Conservation (phyloP, 768 basidiomycete genomes). For the Nidularia pulvinata region DNA sequence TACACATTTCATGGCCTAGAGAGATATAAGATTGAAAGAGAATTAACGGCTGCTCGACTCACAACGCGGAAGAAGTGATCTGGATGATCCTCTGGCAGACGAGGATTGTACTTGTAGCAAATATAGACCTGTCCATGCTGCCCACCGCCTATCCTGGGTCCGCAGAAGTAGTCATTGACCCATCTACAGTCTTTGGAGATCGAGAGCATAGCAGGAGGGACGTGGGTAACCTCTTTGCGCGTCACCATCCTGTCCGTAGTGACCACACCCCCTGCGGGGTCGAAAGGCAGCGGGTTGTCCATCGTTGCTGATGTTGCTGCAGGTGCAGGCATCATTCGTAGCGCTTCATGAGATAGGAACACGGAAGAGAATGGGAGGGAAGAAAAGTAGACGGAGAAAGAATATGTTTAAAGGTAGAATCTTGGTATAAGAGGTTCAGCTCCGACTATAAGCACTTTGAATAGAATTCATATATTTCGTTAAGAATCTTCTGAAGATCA, state of each 20-base stretch:
- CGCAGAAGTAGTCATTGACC: conserved; percentile 87
- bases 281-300: conserved; percentile 22
- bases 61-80: conserved; percentile 44
- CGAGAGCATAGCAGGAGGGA: not conserved
- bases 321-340: conserved; percentile 15
- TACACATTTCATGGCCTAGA: conserved; percentile 80
- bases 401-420: not conserved
- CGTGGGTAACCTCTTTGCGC: conserved; percentile 20
- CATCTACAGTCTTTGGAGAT: conserved; percentile 30
- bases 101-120: conserved; percentile 43
- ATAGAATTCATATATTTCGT: not conserved
- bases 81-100: conserved; percentile 39
- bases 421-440: not conserved
- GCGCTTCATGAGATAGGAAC: conserved; percentile 16
- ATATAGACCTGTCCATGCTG: conserved; percentile 91
- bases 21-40: not conserved
- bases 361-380: conserved; percentile 8
- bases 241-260: conserved; percentile 46
- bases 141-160: conserved; percentile 78
- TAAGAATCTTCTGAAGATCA: conserved; percentile 28
- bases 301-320: conserved; percentile 17
- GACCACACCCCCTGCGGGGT: conserved; percentile 42
- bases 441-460: not conserved
- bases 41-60: conserved; percentile 15
- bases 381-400: not conserved